These are phyloP conservation scores for Alternaria panax DNA, from an alignment of 2,329 filamentous ascomycete species.

Conservation along the genomic window DNA sequence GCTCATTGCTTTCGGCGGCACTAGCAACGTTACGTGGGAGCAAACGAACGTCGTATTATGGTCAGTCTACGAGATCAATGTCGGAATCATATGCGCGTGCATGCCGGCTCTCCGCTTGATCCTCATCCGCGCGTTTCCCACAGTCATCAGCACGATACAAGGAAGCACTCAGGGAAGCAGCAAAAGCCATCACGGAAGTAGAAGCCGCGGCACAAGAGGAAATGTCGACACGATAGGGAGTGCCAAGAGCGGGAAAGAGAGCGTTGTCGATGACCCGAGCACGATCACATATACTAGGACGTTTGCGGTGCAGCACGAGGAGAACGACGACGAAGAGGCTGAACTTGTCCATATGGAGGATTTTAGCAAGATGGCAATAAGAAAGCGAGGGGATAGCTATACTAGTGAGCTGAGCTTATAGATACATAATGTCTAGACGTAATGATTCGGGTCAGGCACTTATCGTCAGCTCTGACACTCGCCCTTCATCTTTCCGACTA, in stretches of 20 bases:
- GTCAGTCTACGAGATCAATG: slow-evolving; percentile 26
- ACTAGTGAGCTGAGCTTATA: background rate
- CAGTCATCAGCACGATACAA: slow-evolving; percentile 39
- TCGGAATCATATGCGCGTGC: slow-evolving; percentile 52
- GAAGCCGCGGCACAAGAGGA: slow-evolving; percentile 23
- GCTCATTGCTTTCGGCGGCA: slow-evolving; percentile 51
- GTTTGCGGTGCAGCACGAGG: slow-evolving; percentile 7
- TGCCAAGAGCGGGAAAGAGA: slow-evolving; percentile 2
- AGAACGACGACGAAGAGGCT: slow-evolving; percentile 5
- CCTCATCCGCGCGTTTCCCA: slow-evolving; percentile 42
- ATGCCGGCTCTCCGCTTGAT: slow-evolving; percentile 50
- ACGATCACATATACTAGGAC: slow-evolving; percentile 13
- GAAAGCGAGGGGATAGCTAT: background rate
- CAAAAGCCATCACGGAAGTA: slow-evolving; percentile 20
- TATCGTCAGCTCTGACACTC: background rate
- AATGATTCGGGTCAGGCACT: background rate
- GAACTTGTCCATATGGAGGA: background rate
- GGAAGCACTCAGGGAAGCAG: slow-evolving; percentile 3
- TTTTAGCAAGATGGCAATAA: background rate
- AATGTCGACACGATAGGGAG: slow-evolving; percentile 6
- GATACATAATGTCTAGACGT: background rate
- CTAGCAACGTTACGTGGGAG: slow-evolving; percentile 49
- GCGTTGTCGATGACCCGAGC: background rate
- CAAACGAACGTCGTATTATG: slow-evolving; percentile 24
- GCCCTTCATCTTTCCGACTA: no score